A percentile compares a stretch with the other conserved stretches of the same genome.
Conservation (phyloP, 106 monocot genomes). For the Allium fistulosum region DNA sequence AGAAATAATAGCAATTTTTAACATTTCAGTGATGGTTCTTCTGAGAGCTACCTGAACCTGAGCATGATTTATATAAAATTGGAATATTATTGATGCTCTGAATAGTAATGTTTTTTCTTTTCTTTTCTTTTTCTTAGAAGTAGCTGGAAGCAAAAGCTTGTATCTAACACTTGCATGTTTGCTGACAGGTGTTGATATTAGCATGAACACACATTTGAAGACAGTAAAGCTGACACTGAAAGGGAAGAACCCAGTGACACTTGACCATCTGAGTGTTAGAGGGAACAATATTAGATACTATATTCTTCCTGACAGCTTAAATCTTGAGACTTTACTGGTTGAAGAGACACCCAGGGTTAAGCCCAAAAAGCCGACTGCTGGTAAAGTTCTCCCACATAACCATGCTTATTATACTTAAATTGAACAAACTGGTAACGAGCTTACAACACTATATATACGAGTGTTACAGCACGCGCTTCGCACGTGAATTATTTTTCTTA, state of each 20-base stretch:
- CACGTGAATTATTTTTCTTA: too few species aligned
- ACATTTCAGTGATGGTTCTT: too few species aligned
- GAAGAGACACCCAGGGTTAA: slow-evolving; percentile 91
- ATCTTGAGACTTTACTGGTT: slow-evolving; percentile 88
- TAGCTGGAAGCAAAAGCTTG: not conserved
- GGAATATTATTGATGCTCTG: too few species aligned
- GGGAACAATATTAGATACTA: slow-evolving; percentile 91
- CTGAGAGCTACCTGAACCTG: too few species aligned
- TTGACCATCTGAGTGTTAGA: slow-evolving; percentile 92
- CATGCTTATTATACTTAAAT: not conserved
- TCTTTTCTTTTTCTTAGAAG: too few species aligned
- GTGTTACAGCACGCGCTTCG: too few species aligned
- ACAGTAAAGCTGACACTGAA: slow-evolving; percentile 85
- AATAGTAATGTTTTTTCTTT: too few species aligned
- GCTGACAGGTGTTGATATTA: slow-evolving; percentile 86
- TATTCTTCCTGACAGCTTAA: slow-evolving; percentile 93
- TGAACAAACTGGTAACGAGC: not conserved
- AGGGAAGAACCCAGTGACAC: slow-evolving; percentile 83
- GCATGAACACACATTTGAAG: slow-evolving; percentile 97
- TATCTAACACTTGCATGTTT: not conserved
- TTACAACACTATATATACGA: not conserved
- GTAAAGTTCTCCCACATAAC: slow-evolving; percentile 10
- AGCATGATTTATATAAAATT: too few species aligned
- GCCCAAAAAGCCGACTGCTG: slow-evolving; percentile 87
- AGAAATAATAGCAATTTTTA: too few species aligned